Evolutionary conservation across 129 eudicot species (phyloP), one percentile per base, ranked within the genome.

Genomic region (Sambucus nigra): DNA sequence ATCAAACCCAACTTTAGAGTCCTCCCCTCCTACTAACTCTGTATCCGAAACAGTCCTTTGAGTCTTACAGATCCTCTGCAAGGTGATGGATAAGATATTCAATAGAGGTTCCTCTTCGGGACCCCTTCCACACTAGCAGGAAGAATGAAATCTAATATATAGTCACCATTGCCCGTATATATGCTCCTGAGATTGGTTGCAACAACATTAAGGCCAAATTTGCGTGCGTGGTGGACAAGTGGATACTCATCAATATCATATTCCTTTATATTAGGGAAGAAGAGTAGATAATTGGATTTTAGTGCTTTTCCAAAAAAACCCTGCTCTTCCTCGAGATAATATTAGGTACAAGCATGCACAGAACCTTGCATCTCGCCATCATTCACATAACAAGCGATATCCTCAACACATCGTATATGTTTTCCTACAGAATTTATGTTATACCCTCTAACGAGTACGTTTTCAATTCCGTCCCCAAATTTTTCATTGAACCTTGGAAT

Each of bases 301-400:
- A 91, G 82, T 14, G 98, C 86, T 75, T 79, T 91, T 35, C 98
- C 98, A 5, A 73, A 89, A 67, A 72, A 69, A 22, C 98, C 98
- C 67, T 91, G 86, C 44, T 84, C 86, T 69, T 76, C 82, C 40
- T 82, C 84, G 16, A 91, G 86, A 65, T 61, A 67, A 64, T 85
- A 95, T 38, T 72, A 86, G 15, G 65, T 73, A 57, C 98, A 91
- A 5, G 94, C 89, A 55, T 76, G 77, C 8, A 79, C 76, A 70
- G 85, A 91, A 27, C 86, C 95, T 57, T 80, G 68, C 86, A 83
- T 76, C 9, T 55, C 63, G 55, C 24, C 59, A 15, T 91, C 87
- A 38, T 53, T 76, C 50, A 77, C 85, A 64, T 85, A 85, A 61
- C 86, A 81, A 12, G 95, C 80, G 15, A 65, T 72, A 17, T 72